These are phyloP conservation scores for Verbascum thapsus DNA, from an alignment of 257 asterid species.

Conservation along the genomic window DNA sequence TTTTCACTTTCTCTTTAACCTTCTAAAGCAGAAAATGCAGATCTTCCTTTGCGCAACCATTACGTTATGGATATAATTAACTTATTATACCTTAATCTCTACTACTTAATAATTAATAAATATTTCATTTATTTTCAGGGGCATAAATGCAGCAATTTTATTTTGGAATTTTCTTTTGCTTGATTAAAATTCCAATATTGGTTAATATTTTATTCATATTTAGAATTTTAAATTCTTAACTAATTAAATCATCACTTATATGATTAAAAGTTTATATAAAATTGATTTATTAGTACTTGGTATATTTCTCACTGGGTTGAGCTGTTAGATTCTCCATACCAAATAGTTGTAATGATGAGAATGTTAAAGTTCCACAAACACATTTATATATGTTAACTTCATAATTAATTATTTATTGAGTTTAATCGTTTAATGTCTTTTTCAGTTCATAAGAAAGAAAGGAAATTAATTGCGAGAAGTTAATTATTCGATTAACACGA, in stretches of 20 bases:
- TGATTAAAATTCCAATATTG: too few relatives aligned
- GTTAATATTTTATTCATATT: neutral
- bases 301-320: too few relatives aligned
- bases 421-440: too few relatives aligned
- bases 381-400: too few relatives aligned
- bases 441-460: too few relatives aligned
- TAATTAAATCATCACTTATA: neutral
- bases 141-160: slow-evolving; percentile 16
- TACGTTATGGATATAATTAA: slow-evolving; percentile 34
- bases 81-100: neutral
- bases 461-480: too few relatives aligned
- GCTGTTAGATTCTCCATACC: slow-evolving; percentile 3
- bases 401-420: too few relatives aligned
- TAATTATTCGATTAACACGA: too few relatives aligned
- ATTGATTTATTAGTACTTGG: neutral
- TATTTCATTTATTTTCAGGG: neutral
- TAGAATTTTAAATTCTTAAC: neutral
- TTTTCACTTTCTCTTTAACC: slow-evolving; percentile 26
- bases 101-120: neutral
- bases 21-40: slow-evolving; percentile 42
- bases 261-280: neutral
- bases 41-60: slow-evolving; percentile 36
- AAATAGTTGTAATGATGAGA: neutral
- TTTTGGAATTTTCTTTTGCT: too few relatives aligned
- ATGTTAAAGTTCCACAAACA: too few relatives aligned